Evolutionary conservation across 208 protist species (phyloP).

Genomic region (Naegleria lovaniensis): DNA sequence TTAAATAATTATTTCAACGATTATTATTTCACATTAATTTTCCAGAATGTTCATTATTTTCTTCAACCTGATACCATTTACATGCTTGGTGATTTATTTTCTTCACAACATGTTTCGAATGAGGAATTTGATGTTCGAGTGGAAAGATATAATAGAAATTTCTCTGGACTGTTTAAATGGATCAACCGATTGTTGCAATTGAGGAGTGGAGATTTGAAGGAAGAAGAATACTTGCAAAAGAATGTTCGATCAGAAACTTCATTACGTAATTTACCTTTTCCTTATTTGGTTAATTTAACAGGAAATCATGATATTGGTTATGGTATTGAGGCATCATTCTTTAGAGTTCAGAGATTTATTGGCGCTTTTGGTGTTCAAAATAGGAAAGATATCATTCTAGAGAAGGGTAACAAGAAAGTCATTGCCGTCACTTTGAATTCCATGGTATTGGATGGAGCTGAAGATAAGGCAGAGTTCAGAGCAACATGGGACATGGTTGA

Average conservation of each 20-base stretch:
- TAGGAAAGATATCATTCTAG: not conserved
- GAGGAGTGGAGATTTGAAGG: not conserved
- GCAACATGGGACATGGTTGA: no score
- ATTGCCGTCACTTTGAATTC: not conserved
- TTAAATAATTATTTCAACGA: slow-evolving; percentile 22
- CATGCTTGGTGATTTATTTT: slow-evolving; percentile 11
- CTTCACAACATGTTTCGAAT: not conserved
- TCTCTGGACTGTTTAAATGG: not conserved
- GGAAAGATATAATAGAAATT: not conserved
- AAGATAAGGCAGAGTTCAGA: not conserved
- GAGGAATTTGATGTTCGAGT: not conserved
- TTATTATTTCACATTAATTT: slow-evolving; percentile 1
- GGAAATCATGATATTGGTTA: slow-evolving; percentile 20
- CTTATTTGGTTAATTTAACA: not conserved
- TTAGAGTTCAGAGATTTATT: not conserved
- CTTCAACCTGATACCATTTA: not conserved
- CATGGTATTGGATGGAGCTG: not conserved
- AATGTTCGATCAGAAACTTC: not conserved
- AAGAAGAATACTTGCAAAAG: not conserved
- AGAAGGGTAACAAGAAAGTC: not conserved
- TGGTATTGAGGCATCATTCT: not conserved
- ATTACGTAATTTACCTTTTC: not conserved
- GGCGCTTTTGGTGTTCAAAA: not conserved
- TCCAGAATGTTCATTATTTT: not conserved
- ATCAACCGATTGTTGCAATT: not conserved